Percentiles rank a stretch among this genome's conserved stretches.
phyloP scores from a whole-genome alignment of 371 early-diverging fungal genomes.

The Mortierella sp. region DNA sequence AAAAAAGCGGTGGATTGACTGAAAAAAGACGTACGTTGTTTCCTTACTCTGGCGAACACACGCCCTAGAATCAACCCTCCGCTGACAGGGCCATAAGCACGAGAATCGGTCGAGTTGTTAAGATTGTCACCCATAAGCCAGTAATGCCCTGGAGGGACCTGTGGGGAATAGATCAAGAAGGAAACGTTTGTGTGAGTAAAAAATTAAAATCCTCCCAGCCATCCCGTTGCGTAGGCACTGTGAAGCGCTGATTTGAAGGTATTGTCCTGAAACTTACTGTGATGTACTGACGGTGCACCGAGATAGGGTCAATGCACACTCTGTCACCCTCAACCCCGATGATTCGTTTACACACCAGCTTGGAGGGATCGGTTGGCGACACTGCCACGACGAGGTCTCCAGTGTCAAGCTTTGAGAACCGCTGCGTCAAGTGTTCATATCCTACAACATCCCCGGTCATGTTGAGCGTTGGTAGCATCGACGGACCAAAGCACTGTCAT shows the following conservation, averaged over 20 bases:
- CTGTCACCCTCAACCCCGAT: slow-evolving; percentile 78
- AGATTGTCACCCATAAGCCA: slow-evolving; percentile 86
- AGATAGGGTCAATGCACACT: slow-evolving; percentile 69
- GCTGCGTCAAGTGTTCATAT: slow-evolving; percentile 72
- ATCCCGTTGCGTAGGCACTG: too few relatives aligned
- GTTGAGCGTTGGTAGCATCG: slow-evolving; percentile 87
- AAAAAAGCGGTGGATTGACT: too few relatives aligned
- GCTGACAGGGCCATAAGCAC: slow-evolving; percentile 86
- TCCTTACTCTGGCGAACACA: slow-evolving; percentile 77
- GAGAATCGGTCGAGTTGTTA: slow-evolving; percentile 83
- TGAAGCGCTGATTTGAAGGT: too few relatives aligned
- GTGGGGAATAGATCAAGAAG: not conserved
- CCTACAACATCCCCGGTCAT: slow-evolving; percentile 75
- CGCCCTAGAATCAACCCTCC: slow-evolving; percentile 82
- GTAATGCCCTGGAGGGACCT: slow-evolving; percentile 77
- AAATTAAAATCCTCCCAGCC: too few relatives aligned
- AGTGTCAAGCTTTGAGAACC: slow-evolving; percentile 61
- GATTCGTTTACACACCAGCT: slow-evolving; percentile 81
- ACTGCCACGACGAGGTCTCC: slow-evolving; percentile 84
- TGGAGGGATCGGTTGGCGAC: slow-evolving; percentile 73
- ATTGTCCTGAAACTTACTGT: slow-evolving; percentile 52
- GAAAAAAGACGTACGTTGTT: too few relatives aligned
- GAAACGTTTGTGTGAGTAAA: too few relatives aligned
- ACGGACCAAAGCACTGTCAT: slow-evolving; percentile 81
- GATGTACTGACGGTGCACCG: slow-evolving; percentile 62